These are phyloP conservation scores for Nymphaea thermarum DNA, from an alignment of 164 flowering plant species.

Conservation along the genomic window DNA sequence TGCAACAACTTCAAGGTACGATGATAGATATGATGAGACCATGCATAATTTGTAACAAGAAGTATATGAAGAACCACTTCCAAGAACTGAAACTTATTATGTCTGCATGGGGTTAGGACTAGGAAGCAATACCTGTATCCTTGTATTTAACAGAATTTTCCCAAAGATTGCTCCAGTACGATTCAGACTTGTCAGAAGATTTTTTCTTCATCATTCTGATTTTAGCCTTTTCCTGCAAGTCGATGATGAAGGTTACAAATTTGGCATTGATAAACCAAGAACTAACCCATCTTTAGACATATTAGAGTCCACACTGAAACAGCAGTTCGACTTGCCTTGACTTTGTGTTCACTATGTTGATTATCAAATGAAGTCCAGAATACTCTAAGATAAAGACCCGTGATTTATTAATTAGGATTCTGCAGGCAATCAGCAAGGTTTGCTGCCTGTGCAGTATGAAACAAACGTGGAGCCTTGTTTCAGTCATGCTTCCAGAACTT, in stretches of 20 bases:
- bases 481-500: too few relatives aligned
- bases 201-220: conserved; percentile 56
- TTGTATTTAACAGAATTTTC: conserved; percentile 38
- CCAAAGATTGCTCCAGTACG: conserved; percentile 80
- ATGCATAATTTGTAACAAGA: too few relatives aligned
- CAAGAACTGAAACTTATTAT: not conserved
- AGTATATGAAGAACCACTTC: not conserved
- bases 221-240: conserved; percentile 60
- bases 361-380: too few relatives aligned
- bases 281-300: not conserved
- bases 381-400: too few relatives aligned
- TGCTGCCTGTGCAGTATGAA: too few relatives aligned
- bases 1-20: too few relatives aligned
- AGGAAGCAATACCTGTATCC: conserved; percentile 39
- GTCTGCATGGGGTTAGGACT: not conserved
- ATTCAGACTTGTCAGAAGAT: conserved; percentile 28
- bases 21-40: not conserved
- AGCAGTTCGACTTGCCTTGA: too few relatives aligned
- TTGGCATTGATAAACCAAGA: not conserved
- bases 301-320: too few relatives aligned
- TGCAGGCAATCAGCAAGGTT: too few relatives aligned
- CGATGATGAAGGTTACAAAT: not conserved
- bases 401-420: too few relatives aligned
- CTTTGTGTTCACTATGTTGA: too few relatives aligned
- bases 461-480: too few relatives aligned